A percentile compares a stretch with the other conserved stretches of the same genome.
phyloP scores from a whole-genome alignment of 2,329 filamentous ascomycete genomes.

The Pseudogymnoascus sp. region DNA sequence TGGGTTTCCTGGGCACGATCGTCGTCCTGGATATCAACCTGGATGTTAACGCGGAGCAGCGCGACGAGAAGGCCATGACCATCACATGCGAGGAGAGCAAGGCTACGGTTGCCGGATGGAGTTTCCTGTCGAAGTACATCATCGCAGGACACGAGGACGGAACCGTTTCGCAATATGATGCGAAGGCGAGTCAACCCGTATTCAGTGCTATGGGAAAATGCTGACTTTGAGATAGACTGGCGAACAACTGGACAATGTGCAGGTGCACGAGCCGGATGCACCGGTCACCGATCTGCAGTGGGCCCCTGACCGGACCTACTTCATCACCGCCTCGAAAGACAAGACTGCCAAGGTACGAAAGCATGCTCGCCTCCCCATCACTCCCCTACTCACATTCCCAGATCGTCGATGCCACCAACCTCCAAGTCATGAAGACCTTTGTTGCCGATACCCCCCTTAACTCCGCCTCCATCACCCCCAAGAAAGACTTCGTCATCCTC shows the following conservation, averaged over 20 bases:
- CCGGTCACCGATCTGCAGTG: constrained; percentile 86
- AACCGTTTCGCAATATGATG: constrained; percentile 82
- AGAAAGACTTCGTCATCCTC: constrained; percentile 96
- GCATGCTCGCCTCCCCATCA: neutral
- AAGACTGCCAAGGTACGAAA: constrained; percentile 76
- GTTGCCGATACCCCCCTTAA: constrained; percentile 89
- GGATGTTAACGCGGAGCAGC: constrained; percentile 75
- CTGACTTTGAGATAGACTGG: constrained; percentile 47
- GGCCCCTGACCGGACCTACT: constrained; percentile 88
- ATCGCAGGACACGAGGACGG: constrained; percentile 97
- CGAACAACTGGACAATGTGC: constrained; percentile 70
- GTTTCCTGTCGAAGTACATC: constrained; percentile 89
- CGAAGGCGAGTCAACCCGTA: constrained; percentile 51
- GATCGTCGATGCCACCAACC: constrained; percentile 77
- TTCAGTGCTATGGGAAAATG: neutral
- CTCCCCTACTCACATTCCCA: constrained; percentile 25
- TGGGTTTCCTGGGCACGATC: constrained; percentile 91
- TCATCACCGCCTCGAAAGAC: constrained; percentile 97
- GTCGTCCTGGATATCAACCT: constrained; percentile 83
- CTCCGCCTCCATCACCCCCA: constrained; percentile 84
- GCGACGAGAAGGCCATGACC: constrained; percentile 69
- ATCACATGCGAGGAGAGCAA: constrained; percentile 96
- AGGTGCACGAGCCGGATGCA: constrained; percentile 75
- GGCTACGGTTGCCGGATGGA: constrained; percentile 95
- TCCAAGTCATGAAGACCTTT: constrained; percentile 91